Evolutionary conservation across 805 yeast species (phyloP).

Genomic region (Lipomyces lipofer): DNA sequence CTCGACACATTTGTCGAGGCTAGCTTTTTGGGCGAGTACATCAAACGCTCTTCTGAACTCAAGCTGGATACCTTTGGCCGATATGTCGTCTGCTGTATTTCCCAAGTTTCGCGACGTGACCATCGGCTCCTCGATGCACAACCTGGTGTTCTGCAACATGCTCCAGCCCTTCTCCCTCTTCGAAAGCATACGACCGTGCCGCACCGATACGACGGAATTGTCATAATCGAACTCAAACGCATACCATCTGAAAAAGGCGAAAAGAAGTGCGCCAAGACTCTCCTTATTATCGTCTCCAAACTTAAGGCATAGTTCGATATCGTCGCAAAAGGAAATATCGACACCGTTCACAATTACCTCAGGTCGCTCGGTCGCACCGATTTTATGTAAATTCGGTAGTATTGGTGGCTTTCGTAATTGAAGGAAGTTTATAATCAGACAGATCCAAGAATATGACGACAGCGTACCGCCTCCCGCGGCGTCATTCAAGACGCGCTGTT

Average conservation of each 20-base stretch:
- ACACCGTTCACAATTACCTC: constrained; percentile 23
- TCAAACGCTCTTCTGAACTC: constrained; percentile 34
- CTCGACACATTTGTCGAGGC: constrained; percentile 14
- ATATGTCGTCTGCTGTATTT: constrained; percentile 35
- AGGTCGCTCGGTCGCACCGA: constrained; percentile 13
- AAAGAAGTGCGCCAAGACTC: constrained; percentile 31
- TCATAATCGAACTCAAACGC: constrained; percentile 33
- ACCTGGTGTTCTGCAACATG: constrained; percentile 31
- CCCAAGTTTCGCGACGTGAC: constrained; percentile 33
- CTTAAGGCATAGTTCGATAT: constrained; percentile 17
- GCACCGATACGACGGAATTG: constrained; percentile 29
- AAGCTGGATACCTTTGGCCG: constrained; percentile 33
- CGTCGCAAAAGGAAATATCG: constrained; percentile 33
- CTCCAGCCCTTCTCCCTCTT: constrained; percentile 35
- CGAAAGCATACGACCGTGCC: constrained; percentile 32
- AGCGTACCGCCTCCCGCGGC: constrained; percentile 37
- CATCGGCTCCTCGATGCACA: constrained; percentile 36
- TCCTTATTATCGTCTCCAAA: constrained; percentile 30
- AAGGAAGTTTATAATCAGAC: constrained; percentile 33
- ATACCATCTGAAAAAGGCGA: constrained; percentile 33
- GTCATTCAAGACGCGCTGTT: constrained; percentile 33
- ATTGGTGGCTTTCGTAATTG: constrained; percentile 32
- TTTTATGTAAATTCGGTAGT: constrained; percentile 32
- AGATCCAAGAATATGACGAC: constrained; percentile 36
- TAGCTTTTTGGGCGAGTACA: constrained; percentile 13